Conservation (phyloP, 2,329 filamentous ascomycete genomes). For the Hymenoscyphus salicellus region DNA sequence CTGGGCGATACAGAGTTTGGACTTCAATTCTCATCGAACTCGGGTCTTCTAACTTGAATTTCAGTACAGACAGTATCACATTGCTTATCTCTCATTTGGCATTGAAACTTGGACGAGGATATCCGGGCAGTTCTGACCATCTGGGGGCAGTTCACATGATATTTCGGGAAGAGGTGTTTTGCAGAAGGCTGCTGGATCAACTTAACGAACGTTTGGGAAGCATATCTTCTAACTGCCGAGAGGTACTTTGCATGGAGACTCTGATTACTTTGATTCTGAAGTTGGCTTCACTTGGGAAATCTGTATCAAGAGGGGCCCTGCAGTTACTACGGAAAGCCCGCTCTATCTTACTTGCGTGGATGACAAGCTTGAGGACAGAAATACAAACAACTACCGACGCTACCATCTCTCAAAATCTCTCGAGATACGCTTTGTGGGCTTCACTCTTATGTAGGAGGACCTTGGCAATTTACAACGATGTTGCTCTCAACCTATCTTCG, state of each 20-base stretch:
- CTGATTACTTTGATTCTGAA: conserved; percentile 52
- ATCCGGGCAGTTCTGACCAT: conserved; percentile 22
- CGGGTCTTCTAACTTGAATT: conserved; percentile 55
- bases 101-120: conserved; percentile 52
- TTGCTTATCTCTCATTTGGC: conserved; percentile 51
- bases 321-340: conserved; percentile 44
- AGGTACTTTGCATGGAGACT: conserved; percentile 55
- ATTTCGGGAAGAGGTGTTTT: conserved; percentile 51
- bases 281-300: conserved; percentile 31
- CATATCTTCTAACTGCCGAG: conserved; percentile 57
- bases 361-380: conserved; percentile 45
- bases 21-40: conserved; percentile 49
- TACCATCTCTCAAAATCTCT: conserved; percentile 39
- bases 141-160: conserved; percentile 48
- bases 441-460: conserved; percentile 55
- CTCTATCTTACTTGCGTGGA: conserved; percentile 49
- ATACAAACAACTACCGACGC: conserved; percentile 40
- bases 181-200: conserved; percentile 45
- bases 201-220: conserved; percentile 45
- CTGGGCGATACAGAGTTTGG: too few species aligned
- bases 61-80: conserved; percentile 52
- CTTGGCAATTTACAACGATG: conserved; percentile 33
- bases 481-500: neutral
- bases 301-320: conserved; percentile 8
- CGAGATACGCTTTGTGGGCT: conserved; percentile 50